These are phyloP conservation scores for Millerozyma acaciae DNA, from an alignment of 805 yeast species.

Conservation along the genomic window DNA sequence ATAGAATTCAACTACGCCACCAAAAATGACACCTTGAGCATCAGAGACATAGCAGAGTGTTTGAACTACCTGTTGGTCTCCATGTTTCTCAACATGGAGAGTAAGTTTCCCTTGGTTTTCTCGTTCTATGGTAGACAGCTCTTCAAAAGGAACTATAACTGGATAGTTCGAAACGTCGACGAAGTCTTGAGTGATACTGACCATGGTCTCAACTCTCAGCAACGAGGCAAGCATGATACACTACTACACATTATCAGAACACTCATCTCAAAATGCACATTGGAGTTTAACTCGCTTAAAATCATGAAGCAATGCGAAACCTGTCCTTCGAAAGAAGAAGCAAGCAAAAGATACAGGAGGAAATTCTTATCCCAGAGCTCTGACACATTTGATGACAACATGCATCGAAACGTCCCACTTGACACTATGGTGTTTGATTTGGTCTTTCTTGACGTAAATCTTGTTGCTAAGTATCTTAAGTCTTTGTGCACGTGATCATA, in stretches of 20 bases:
- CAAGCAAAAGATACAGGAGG: constrained; percentile 4
- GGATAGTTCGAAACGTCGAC: constrained; percentile 8
- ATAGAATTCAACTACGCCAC: too few species aligned
- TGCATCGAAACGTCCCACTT: background rate
- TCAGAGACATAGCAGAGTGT: too few species aligned
- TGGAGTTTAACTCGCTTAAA: constrained; percentile 5
- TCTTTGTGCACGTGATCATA: constrained; percentile 1
- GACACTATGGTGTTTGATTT: constrained; percentile 5
- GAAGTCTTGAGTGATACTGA: constrained; percentile 1
- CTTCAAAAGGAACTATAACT: constrained; percentile 17
- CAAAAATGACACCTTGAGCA: too few species aligned
- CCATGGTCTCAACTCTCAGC: background rate
- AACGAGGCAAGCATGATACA: background rate
- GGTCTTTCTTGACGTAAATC: constrained; percentile 1
- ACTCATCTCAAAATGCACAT: background rate
- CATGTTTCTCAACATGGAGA: constrained; percentile 24
- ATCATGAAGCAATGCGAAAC: constrained; percentile 7
- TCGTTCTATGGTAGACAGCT: constrained; percentile 26
- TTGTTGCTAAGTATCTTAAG: constrained; percentile 4
- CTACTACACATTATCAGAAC: background rate
- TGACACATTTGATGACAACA: too few species aligned
- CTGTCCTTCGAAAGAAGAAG: background rate
- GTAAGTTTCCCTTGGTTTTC: constrained; percentile 26
- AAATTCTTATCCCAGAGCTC: background rate
- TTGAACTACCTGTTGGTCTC: constrained; percentile 21